Base-by-base conservation (phyloP, 1,284 basidiomycete genomes). In the Austropuccinia psidii region DNA sequence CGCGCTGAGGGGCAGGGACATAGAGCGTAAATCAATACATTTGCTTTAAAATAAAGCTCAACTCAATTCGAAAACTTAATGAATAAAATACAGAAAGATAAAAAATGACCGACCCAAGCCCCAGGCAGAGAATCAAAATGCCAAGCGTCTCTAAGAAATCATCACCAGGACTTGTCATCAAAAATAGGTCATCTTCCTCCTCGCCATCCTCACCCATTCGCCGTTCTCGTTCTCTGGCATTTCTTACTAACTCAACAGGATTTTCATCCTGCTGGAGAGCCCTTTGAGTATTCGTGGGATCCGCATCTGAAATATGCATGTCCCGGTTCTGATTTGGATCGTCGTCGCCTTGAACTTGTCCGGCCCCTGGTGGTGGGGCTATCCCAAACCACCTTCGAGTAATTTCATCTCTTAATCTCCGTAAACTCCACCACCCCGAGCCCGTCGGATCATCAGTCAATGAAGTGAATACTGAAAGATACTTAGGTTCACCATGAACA, bases 301-400 rank as follows among this genome's bases (percentile, higher is more conserved):
- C 69, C 17, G 54, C 50, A 39, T 31, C 58, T 31, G 58, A 45
- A 11, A 11, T 60, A 31, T 64, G 47, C 11, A 31, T 49, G 41
- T 73, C 69, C 13, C 19, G 45, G 37, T 45, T 41, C 19, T 21
- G 24, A 31, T 65, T 65, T 43, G 61, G 45, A 21, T 62, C 58
- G 24, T 47, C 47, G 21, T 64, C 57, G 17, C 57, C 57, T 1
- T 58, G 33, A n/a, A 31, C 24, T 33, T 49, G 69, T 47, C 55
- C 45, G 6, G 69, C 69, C 5, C 69, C 69, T 31, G 69, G 55
- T 29, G 69, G 69, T 13, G 69, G 69, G 24, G 57, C 47, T 6
- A 73, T 73, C 17, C 69, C 69, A 41, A 73, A 64, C 69, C 69
- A 73, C 55, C 58, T 62, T 47, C 49, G 43, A 31, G 69, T 73